Base-by-base conservation (phyloP, 2,329 filamentous ascomycete genomes). In the Chrysoporthe cubensis region DNA sequence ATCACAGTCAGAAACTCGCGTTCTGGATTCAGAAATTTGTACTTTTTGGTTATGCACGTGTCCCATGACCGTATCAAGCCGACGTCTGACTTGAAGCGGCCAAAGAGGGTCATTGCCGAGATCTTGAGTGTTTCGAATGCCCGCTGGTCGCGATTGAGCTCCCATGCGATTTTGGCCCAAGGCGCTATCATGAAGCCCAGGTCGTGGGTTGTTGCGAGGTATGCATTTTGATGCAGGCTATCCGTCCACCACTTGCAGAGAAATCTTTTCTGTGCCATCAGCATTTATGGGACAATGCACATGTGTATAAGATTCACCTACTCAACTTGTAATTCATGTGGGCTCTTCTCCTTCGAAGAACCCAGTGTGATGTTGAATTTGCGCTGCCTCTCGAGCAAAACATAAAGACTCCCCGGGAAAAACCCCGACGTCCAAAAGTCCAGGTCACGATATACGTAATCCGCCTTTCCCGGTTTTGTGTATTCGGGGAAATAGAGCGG, bases 391-490 rank as follows among this genome's bases (percentile, higher is more conserved):
- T 81, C 76, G 5, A 82, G 73, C 0, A 84, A 74, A 0, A 79
- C 73, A 65, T 83, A 82, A 2, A 84, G 69, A 3, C 75, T 77
- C 0, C 82, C 82, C 0, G 81, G 82, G 65, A 84, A 84, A 75
- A 84, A 84, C 0, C 82, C 82, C 2, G 78, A 82, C 0, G 81
- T 84, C 82, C 82, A 84, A 66, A 83, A 83, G 11, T 79, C 76
- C 0, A 78, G 73, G 40, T 77, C 74, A 14, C 80, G 74, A 65
- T 82, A 79, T 21, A 79, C 75, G 66, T 83, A 84, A 16, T 71
- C 73, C 0, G 72, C 75, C 0, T 75, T 73, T 9, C 75, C 76
- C n/a, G 78, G 78, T 37, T 78, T 72, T 11, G 78, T 80, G 67
- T 80, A 79, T 68, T 80, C 79, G 2, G 50, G 50, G n/a, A 11